Base-by-base conservation (phyloP, 139 green algal genomes). In the Spirogloea muscicola region DNA sequence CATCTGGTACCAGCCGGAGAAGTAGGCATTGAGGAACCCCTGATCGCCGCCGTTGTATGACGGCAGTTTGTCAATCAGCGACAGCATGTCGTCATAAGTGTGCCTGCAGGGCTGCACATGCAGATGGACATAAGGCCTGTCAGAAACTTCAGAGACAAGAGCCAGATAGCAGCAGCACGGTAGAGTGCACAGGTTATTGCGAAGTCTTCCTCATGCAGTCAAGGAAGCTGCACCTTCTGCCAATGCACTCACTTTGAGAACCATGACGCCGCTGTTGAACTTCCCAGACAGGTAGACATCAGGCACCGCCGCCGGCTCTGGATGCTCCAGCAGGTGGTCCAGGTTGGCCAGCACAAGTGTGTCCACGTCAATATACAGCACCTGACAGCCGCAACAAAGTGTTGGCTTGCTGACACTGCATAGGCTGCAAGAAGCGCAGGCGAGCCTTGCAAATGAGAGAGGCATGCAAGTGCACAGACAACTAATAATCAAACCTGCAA, bases 181-280 rank as follows among this genome's bases (percentile, higher is more conserved):
- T 21, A 55, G 46, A 55, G 21, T 31, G 21, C 46, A 55, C 21
- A 55, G 46, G 21, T 55, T 21, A 55, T 31, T 55, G 46, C 21
- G 21, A 55, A 31, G 5, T 62, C 52, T 31, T 7, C 52, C 40
- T 33, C 52, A 31, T 6, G 52, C 52, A 6, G 40, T 38, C 37
- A 39, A 62, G 52, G 40, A 31, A 31, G 40, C 40, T 62, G 7
- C 5, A 62, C 52, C 40, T 7, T 62, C 37, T 9, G 52, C 40
- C 6, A 33, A 31, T 33, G 40, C 7, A 33, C 31, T 43, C 37
- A 33, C 31, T 33, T 70, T 29, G 44, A 77, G 33, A 18, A 77
- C 68, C 39, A 77, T 77, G 31, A 77, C 21, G 4, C 68, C 68
- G 21, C 16, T 18, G 68, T 77, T 77, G 59, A 77, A 77, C 38